phyloP scores from a whole-genome alignment of 2,329 filamentous ascomycete species.

The Amauroascus niger region DNA sequence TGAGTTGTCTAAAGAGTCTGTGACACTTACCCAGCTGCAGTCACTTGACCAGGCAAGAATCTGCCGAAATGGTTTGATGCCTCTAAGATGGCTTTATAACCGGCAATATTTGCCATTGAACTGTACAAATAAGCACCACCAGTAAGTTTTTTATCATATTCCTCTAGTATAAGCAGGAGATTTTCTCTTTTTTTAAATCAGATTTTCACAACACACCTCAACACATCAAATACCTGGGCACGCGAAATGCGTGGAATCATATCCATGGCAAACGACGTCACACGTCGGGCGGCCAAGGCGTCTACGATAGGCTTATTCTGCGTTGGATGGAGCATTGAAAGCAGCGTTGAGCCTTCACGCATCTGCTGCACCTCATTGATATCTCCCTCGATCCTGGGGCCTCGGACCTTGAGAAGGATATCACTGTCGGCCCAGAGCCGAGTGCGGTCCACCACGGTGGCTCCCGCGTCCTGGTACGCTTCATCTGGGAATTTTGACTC shows the following conservation, averaged over 20 bases:
- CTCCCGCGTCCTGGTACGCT: slow-evolving; percentile 68
- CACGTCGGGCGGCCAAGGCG: slow-evolving; percentile 58
- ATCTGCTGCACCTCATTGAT: slow-evolving; percentile 59
- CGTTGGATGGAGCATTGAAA: slow-evolving; percentile 73
- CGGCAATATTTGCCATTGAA: slow-evolving; percentile 90
- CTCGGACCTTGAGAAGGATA: slow-evolving; percentile 75
- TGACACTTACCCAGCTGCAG: slow-evolving; percentile 58
- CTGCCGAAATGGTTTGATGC: slow-evolving; percentile 82
- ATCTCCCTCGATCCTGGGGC: slow-evolving; percentile 51
- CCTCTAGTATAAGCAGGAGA: not conserved
- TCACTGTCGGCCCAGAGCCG: slow-evolving; percentile 66
- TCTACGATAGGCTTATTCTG: slow-evolving; percentile 70
- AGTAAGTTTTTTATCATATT: slow-evolving; percentile 6
- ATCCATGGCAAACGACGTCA: slow-evolving; percentile 82
- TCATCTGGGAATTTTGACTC: slow-evolving; percentile 68
- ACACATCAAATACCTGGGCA: slow-evolving; percentile 77
- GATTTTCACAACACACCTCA: slow-evolving; percentile 37
- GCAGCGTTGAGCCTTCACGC: slow-evolving; percentile 60
- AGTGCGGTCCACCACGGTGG: slow-evolving; percentile 59
- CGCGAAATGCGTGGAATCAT: slow-evolving; percentile 83
- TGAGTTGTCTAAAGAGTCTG: not conserved
- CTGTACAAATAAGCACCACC: slow-evolving; percentile 35
- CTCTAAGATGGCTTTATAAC: slow-evolving; percentile 84
- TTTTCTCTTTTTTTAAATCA: too few species aligned
- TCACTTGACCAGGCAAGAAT: slow-evolving; percentile 81